These are phyloP conservation scores for Quercus rubra DNA, from an alignment of 306 rosid species.

Conservation along the genomic window DNA sequence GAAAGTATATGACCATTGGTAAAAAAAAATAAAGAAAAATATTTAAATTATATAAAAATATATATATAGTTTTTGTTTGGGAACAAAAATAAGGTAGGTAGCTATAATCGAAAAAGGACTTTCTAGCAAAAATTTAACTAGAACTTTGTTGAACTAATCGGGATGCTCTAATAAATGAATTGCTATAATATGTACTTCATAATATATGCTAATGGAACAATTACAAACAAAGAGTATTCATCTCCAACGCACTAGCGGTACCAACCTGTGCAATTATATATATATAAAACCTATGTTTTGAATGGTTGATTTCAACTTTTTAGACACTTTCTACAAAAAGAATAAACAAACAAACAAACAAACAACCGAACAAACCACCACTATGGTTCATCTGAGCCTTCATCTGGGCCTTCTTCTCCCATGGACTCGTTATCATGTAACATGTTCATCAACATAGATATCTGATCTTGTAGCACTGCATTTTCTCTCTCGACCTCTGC, in stretches of 20 bases:
- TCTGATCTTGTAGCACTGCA: slow-evolving; percentile 72
- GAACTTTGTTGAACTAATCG: no score
- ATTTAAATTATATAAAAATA: no score
- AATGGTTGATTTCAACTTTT: slow-evolving; percentile 12
- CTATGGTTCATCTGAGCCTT: slow-evolving; percentile 47
- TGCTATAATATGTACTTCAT: background rate
- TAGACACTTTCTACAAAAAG: slow-evolving; percentile 33
- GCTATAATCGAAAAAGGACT: no score
- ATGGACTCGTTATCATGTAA: slow-evolving; percentile 55
- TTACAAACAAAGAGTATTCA: background rate
- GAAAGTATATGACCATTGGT: no score
- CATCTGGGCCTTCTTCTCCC: slow-evolving; percentile 51
- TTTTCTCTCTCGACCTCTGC: slow-evolving; percentile 71
- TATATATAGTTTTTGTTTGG: no score
- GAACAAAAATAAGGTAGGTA: no score
- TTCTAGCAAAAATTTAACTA: no score
- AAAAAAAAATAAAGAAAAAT: no score
- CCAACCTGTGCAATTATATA: slow-evolving; percentile 10
- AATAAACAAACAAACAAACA: slow-evolving; percentile 24
- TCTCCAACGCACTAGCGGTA: slow-evolving; percentile 12
- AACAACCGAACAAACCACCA: background rate
- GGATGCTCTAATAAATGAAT: no score
- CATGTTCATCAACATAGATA: slow-evolving; percentile 92
- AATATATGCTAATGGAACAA: background rate
- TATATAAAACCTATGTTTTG: background rate